Conservation (phyloP, 768 basidiomycete species). For the Podaxis sp. region DNA sequence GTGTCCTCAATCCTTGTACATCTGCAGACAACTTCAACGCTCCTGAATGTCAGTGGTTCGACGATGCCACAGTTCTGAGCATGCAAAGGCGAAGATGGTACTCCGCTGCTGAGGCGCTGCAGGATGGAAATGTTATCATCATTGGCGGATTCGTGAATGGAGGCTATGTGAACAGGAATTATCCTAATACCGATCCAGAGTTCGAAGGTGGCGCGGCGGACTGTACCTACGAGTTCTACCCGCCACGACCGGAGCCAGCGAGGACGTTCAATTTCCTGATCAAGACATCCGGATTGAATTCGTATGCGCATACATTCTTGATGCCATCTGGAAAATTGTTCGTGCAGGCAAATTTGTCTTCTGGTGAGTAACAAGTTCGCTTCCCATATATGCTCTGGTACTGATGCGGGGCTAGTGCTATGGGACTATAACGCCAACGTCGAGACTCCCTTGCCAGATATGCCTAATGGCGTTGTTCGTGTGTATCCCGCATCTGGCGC, state of each 20-base stretch:
- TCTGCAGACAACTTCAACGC: conserved; percentile 45
- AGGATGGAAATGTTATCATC: conserved; percentile 75
- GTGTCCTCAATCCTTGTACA: conserved; percentile 78
- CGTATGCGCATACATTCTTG: conserved; percentile 73
- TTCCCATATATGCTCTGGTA: background rate
- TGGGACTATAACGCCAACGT: conserved; percentile 56
- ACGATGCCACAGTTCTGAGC: conserved; percentile 56
- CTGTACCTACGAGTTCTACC: conserved; percentile 83
- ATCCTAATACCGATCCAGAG: conserved; percentile 62
- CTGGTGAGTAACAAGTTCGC: conserved; percentile 45
- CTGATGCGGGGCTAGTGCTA: conserved; percentile 27
- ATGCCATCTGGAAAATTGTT: conserved; percentile 78
- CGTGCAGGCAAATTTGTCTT: conserved; percentile 80
- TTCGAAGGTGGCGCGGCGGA: conserved; percentile 67
- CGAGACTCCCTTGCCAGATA: conserved; percentile 66
- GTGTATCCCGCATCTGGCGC: conserved; percentile 92
- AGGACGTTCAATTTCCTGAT: conserved; percentile 67
- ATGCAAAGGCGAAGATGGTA: conserved; percentile 80
- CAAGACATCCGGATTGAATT: conserved; percentile 75
- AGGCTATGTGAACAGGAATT: conserved; percentile 78
- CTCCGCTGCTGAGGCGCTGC: conserved; percentile 69
- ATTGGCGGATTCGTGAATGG: conserved; percentile 82
- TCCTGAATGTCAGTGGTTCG: conserved; percentile 68
- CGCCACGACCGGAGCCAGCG: conserved; percentile 48
- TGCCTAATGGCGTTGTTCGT: conserved; percentile 73